Base-by-base conservation (phyloP, 1,284 basidiomycete genomes). In the Apiotrichum brassicae region DNA sequence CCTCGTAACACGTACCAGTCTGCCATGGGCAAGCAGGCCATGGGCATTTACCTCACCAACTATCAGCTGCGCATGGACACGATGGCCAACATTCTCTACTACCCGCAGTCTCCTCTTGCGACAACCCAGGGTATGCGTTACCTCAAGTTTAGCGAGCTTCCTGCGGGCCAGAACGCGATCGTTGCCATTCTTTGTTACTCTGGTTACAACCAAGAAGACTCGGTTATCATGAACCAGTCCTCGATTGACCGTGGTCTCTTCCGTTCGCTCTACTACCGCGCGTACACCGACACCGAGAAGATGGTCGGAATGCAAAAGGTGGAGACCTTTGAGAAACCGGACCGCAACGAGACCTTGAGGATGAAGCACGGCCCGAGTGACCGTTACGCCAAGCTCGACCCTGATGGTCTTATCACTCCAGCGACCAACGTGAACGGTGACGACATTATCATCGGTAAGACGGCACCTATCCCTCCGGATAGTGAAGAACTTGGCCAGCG, bases 181-280 rank as follows among this genome's bases (percentile, higher is more conserved):
- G 93, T 99, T 41, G 94, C 95, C 4, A 98, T 99, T 69, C 78
- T 98, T 45, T 97, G 93, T 68, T 98, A 98, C 76, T 97, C 92
- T 61, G 94, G 94, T 28, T 99, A 98, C 76, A 98, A 99, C 74
- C 95, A 98, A 75, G 95, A 98, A 83, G 95, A 98, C 81, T 98
- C 95, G 59, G 94, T 99, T 73, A 98, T 99, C 74, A 97, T 98
- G 94, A 98, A 98, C 73, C 94, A 99, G 75, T 91, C 87, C 59
- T 95, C 94, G 19, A 90, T 98, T 65, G 94, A 98, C 68, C 87
- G 95, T 50, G 94, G 95, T 54, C 79, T 99, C 30, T 98, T 99
- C 85, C 84, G 94, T 25, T 95, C 92, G 77, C 85, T 99, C 67
- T 99, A 98, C 75, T 98, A 97, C 75, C 84, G 95, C 62, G 92